phyloP scores from a whole-genome alignment of 1,284 basidiomycete genomes.

The Rhodofomes roseus region DNA sequence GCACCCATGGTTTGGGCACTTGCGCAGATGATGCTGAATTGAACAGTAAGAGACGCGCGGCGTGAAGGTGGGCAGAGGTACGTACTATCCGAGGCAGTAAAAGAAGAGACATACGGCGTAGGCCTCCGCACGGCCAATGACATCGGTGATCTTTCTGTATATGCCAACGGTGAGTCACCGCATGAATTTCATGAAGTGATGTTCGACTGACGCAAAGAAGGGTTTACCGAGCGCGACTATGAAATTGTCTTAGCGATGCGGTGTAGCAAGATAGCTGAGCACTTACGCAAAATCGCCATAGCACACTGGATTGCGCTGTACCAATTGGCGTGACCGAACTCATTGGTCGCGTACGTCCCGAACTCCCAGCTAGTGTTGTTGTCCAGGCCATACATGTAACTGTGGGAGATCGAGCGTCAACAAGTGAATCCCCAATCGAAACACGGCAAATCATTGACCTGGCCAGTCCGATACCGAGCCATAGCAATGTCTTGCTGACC shows the following conservation, averaged over 20 bases:
- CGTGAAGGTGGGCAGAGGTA: neutral
- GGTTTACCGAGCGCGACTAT: slow-evolving; percentile 2
- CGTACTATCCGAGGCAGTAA: slow-evolving; percentile 4
- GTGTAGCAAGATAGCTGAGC: neutral
- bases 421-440: neutral
- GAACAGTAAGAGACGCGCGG: neutral
- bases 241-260: neutral
- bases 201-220: slow-evolving; percentile 1
- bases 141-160: slow-evolving; percentile 1
- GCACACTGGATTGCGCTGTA: slow-evolving; percentile 4
- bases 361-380: slow-evolving; percentile 6
- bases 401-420: neutral
- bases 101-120: slow-evolving; percentile 3
- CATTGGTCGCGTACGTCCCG: slow-evolving; percentile 2
- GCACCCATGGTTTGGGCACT: neutral
- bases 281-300: slow-evolving; percentile 1
- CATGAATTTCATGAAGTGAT: neutral
- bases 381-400: slow-evolving; percentile 5
- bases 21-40: slow-evolving; percentile 1
- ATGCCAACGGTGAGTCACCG: neutral
- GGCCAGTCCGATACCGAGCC: neutral
- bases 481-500: slow-evolving; percentile 1
- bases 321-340: slow-evolving; percentile 5
- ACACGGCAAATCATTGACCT: neutral
- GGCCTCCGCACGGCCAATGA: slow-evolving; percentile 3